Evolutionary conservation across 2,329 filamentous ascomycete genomes (phyloP).

Genomic region (Rachicladosporium sp.): DNA sequence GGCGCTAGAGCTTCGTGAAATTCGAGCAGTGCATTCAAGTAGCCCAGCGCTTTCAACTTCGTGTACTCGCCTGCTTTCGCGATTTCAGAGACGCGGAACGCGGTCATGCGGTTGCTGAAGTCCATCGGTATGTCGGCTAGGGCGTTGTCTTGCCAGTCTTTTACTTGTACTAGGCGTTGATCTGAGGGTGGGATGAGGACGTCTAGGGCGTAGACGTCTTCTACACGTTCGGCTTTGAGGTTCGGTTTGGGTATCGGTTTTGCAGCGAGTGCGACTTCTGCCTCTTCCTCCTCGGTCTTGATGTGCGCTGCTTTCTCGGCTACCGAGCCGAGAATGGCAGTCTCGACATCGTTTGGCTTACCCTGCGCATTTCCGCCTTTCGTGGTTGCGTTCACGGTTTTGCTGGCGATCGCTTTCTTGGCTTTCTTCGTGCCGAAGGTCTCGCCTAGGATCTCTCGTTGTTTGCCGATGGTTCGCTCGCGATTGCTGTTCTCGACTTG

Average conservation of each 20-base stretch:
- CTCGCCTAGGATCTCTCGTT: conserved; percentile 57
- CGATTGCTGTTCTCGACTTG: conserved; percentile 24
- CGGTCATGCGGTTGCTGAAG: conserved; percentile 52
- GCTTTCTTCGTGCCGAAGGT: conserved; percentile 80
- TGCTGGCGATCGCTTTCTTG: conserved; percentile 60
- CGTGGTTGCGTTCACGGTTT: conserved; percentile 58
- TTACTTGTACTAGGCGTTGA: conserved; percentile 54
- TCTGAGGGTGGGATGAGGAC: conserved; percentile 56
- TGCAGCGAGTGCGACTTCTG: conserved; percentile 50
- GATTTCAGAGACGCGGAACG: conserved; percentile 46
- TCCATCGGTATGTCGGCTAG: conserved; percentile 45
- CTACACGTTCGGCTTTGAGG: conserved; percentile 50
- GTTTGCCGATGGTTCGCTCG: conserved; percentile 37
- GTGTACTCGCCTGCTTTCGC: conserved; percentile 40
- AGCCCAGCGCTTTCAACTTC: conserved; percentile 37
- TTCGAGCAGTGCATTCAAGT: conserved; percentile 36
- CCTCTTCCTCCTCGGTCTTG: conserved; percentile 53
- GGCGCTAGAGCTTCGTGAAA: conserved; percentile 31
- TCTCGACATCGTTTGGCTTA: conserved; percentile 40
- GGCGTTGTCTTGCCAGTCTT: conserved; percentile 61
- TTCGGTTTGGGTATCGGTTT: conserved; percentile 66
- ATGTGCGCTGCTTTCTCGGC: conserved; percentile 50
- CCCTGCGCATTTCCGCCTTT: conserved; percentile 27
- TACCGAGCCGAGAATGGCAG: conserved; percentile 52
- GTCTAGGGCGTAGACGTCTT: conserved; percentile 60